These are phyloP conservation scores for Phialemoniopsis sp. DNA, from an alignment of 2,329 filamentous ascomycete species.

Conservation along the genomic window DNA sequence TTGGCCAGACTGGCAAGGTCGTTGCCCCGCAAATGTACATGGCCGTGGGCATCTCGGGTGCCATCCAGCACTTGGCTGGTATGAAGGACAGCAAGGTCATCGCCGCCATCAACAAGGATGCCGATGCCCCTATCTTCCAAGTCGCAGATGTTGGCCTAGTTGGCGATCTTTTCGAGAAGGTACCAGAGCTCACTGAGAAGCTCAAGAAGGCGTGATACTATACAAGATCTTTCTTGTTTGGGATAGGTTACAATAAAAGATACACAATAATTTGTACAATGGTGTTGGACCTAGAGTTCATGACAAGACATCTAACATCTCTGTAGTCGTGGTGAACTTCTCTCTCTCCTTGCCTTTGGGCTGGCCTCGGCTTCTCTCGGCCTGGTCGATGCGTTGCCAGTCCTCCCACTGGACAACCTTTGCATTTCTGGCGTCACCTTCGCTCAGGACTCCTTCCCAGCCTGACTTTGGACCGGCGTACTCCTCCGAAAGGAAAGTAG, in stretches of 20 bases:
- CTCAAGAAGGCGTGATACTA: constrained; percentile 52
- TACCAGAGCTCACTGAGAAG: constrained; percentile 95
- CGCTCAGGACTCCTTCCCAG: constrained; percentile 71
- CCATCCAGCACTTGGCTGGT: constrained; percentile 95
- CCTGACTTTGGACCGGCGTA: constrained; percentile 36
- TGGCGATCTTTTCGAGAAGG: constrained; percentile 91
- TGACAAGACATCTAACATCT: constrained; percentile 52
- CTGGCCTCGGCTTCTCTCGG: constrained; percentile 65
- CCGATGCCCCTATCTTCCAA: constrained; percentile 97
- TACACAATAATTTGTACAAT: constrained; percentile 9
- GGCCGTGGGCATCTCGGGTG: constrained; percentile 91
- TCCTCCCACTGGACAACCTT: constrained; percentile 74
- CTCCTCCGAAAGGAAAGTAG: constrained; percentile 30
- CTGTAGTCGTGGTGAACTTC: constrained; percentile 53
- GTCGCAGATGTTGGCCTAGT: constrained; percentile 94
- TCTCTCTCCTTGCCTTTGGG: constrained; percentile 73
- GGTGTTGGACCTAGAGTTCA: constrained; percentile 14
- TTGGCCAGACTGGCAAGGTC: constrained; percentile 98
- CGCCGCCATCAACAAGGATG: constrained; percentile 96
- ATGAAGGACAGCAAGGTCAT: constrained; percentile 99
- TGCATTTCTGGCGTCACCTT: constrained; percentile 46
- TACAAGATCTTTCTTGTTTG: constrained; percentile 3
- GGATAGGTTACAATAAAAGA: constrained; percentile 10
- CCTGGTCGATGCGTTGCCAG: constrained; percentile 79
- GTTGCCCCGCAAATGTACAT: constrained; percentile 95